These are phyloP conservation scores for Hevea brasiliensis DNA, from an alignment of 345 rosid genomes.

Conservation along the genomic window DNA sequence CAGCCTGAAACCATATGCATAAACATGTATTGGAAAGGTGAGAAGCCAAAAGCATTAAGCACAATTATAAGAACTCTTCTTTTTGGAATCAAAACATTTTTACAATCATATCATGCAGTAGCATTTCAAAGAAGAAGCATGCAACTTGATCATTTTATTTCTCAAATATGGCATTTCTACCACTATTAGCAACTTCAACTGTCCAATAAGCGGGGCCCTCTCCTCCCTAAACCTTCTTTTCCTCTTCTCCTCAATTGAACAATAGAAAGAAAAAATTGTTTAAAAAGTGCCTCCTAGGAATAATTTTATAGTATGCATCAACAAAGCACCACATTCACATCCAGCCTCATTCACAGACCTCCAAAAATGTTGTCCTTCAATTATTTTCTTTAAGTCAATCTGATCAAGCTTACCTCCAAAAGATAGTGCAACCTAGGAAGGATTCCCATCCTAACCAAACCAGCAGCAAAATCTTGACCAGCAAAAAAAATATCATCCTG, in stretches of 20 bases:
- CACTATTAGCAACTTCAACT: background rate
- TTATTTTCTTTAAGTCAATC: background rate
- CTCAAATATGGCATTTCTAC: background rate
- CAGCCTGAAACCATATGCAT: conserved; percentile 51
- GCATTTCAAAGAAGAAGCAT: background rate
- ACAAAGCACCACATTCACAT: too few relatives aligned
- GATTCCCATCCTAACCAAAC: conserved; percentile 87
- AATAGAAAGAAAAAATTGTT: background rate
- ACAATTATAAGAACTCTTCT: background rate
- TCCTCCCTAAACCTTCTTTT: background rate
- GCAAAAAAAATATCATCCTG: conserved; percentile 82
- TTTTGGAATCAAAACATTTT: background rate
- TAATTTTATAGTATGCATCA: background rate
- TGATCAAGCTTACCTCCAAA: conserved; percentile 60
- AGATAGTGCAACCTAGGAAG: conserved; percentile 67
- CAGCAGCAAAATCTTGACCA: conserved; percentile 91
- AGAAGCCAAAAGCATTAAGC: conserved; percentile 5
- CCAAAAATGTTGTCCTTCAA: too few relatives aligned
- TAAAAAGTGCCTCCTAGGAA: background rate
- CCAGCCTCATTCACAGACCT: too few relatives aligned
- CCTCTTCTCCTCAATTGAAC: background rate
- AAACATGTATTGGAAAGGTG: conserved; percentile 12
- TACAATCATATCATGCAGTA: conserved; percentile 2
- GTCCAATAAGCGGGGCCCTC: too few relatives aligned
- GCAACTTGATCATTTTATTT: background rate